Evolutionary conservation across 768 basidiomycete species (phyloP).

Genomic region (Mycena galopus): DNA sequence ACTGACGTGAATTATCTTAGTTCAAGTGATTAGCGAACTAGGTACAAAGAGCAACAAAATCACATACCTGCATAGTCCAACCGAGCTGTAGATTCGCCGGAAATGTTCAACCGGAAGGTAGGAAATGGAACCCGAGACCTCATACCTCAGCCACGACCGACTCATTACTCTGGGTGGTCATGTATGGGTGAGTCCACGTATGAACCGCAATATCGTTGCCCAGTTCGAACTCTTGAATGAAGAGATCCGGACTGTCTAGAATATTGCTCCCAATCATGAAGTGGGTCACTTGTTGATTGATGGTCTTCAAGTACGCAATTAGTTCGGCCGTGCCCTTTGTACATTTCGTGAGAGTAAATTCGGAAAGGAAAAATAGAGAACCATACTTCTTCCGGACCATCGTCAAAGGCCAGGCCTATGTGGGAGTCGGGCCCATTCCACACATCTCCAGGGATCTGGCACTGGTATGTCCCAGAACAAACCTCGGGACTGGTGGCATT

Average conservation of each 20-base stretch:
- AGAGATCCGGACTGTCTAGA: slow-evolving; percentile 65
- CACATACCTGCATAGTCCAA: slow-evolving; percentile 83
- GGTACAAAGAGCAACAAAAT: background rate
- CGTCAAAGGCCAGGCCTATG: slow-evolving; percentile 81
- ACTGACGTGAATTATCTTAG: background rate
- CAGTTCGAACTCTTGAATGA: slow-evolving; percentile 64
- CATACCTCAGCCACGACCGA: slow-evolving; percentile 74
- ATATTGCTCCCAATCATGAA: slow-evolving; percentile 92
- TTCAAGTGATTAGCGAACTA: too few relatives aligned
- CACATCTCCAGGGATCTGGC: slow-evolving; percentile 62
- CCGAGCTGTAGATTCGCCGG: slow-evolving; percentile 62
- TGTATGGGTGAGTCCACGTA: slow-evolving; percentile 83
- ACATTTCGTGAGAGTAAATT: background rate
- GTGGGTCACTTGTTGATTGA: slow-evolving; percentile 81
- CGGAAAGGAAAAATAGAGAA: background rate
- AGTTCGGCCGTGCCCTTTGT: slow-evolving; percentile 59
- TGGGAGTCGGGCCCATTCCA: slow-evolving; percentile 83
- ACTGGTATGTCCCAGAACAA: slow-evolving; percentile 68
- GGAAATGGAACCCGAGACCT: background rate
- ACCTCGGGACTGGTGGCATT: slow-evolving; percentile 63
- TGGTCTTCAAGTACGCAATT: slow-evolving; percentile 73
- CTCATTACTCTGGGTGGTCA: slow-evolving; percentile 81
- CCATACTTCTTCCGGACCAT: slow-evolving; percentile 70
- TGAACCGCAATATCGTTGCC: slow-evolving; percentile 67
- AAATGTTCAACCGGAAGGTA: background rate